Evolutionary conservation across 805 yeast genomes (phyloP), one percentile per base, ranked within the genome.

Genomic region (Teunomyces gatunensis): DNA sequence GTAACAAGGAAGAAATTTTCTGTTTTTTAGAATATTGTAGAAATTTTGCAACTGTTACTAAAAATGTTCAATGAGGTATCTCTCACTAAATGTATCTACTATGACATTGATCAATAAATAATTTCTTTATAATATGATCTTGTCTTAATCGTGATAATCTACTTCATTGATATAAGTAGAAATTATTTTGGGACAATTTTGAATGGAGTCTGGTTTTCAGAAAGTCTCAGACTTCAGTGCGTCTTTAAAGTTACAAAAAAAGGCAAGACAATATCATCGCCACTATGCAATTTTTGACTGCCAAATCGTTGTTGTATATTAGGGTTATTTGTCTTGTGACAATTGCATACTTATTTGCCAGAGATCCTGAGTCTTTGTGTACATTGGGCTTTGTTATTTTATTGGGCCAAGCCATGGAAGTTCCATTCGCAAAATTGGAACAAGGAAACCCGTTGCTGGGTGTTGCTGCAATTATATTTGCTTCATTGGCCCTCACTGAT

Each of bases 371-470:
- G n/a, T 45, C 57, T 3, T 51, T 83, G 17, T 54, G 76, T 17
- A 71, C 70, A 12, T 67, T 78, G 41, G 74, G 79, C 21, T 73
- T 80, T 43, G 65, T 77, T 10, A 45, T 79, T n/a, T 69, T 82
- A 9, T 62, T 83, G 39, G 81, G 85, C 0, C 78, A 78, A 54
- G 84, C 89, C 5, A 79, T 83, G 86, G 63, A 74, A 45, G 63
- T 82, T 46, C 71, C 71, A 25, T 53, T 61, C 29, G 60, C 62
- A 37, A 59, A 58, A 18, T 60, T 64, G 21, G 62, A 67, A 34
- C 55, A 58, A 12, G 55, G 65, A 21, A 76, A 77, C 56, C 78
- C 79, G 9, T 68, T 77, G 41, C 56, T 73, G 34, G 87, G 88
- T 1, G 44, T 78, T 0, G 56, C 82, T 33, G 74, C 81, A 1